Evolutionary conservation across 2,329 filamentous ascomycete species (phyloP), one percentile per base, ranked within the genome.

Genomic region (Botrytis byssoidea): DNA sequence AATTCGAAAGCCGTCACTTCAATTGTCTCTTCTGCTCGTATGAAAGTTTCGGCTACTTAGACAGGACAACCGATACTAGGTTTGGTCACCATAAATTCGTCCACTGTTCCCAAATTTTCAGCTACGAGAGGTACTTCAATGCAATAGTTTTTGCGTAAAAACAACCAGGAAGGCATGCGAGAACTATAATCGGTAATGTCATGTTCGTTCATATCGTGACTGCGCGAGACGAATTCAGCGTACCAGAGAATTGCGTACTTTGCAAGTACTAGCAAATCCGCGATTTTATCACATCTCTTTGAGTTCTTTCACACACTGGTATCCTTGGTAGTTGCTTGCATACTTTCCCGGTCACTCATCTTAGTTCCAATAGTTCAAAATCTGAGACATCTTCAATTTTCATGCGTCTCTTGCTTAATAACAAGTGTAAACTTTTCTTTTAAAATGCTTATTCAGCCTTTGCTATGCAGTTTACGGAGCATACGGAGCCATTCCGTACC

Each of bases 351-450:
- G 16, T 25, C 46, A 42, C 25, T 57, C 35, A 32, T 68, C 64
- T 51, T 40, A 32, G 35, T 40, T 20, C 35, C 46, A 40, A 40
- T n/a, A 57, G 65, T 55, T n/a, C 16, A 29, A 55, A 14, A 22
- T 57, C 18, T 22, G n/a, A 69, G 66, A 44, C 40, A 42, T 42
- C 64, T 66, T 66, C 64, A 48, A 48, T n/a, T 48, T 68, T 25
- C 25, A 69, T 42, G 37, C n/a, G 37, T 42, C 37, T 69, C 37
- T 32, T 57, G 48, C 66, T 69, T 57, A 69, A 42, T 44, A 57
- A 44, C 12, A 8, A 25, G 3, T 40, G 9, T 10, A 57, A 29
- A 32, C 25, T 57, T 51, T 29, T 32, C 48, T 32, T 42, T 57
- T 12, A 16, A n/a, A 20, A 44, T 57, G 35, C 48, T 42, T 68